Conservation (phyloP, 2,329 filamentous ascomycete genomes). For the Fusarium guadeloupense region DNA sequence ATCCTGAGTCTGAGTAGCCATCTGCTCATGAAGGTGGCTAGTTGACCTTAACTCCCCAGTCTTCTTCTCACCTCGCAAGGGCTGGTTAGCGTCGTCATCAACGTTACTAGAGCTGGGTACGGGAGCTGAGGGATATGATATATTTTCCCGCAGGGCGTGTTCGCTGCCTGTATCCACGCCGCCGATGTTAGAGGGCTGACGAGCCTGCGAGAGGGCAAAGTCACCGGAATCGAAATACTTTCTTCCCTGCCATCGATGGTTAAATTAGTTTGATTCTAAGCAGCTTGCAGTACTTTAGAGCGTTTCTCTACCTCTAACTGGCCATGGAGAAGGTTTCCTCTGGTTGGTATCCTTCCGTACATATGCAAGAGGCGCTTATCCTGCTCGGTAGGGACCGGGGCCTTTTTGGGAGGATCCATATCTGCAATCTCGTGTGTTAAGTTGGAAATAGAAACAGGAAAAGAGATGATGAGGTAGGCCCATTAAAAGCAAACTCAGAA, state of each 20-base stretch:
- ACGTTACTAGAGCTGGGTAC: slow-evolving; percentile 17
- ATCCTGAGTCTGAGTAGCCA: not conserved
- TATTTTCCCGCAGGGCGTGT: slow-evolving; percentile 12
- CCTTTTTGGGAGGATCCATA: not conserved
- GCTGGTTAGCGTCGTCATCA: not conserved
- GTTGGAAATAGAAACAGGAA: no score
- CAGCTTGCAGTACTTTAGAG: not conserved
- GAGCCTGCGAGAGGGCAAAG: slow-evolving; percentile 23
- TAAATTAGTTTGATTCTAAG: slow-evolving; percentile 1
- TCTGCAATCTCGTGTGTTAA: no score
- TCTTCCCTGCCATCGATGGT: slow-evolving; percentile 5
- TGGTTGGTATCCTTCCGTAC: slow-evolving; percentile 17
- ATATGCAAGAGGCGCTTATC: not conserved
- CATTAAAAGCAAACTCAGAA: no score
- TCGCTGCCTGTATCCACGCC: slow-evolving; percentile 12
- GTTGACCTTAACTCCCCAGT: not conserved
- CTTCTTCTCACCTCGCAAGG: not conserved
- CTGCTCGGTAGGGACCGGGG: not conserved
- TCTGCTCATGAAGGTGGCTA: slow-evolving; percentile 3
- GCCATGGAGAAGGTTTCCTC: slow-evolving; percentile 16
- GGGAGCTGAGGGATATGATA: slow-evolving; percentile 15
- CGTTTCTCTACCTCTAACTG: slow-evolving; percentile 17
- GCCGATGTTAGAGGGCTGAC: slow-evolving; percentile 14
- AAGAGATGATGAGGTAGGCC: no score
- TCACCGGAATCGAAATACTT: slow-evolving; percentile 27